Evolutionary conservation across 2,329 filamentous ascomycete genomes (phyloP).

Genomic region (Fusarium sp.): DNA sequence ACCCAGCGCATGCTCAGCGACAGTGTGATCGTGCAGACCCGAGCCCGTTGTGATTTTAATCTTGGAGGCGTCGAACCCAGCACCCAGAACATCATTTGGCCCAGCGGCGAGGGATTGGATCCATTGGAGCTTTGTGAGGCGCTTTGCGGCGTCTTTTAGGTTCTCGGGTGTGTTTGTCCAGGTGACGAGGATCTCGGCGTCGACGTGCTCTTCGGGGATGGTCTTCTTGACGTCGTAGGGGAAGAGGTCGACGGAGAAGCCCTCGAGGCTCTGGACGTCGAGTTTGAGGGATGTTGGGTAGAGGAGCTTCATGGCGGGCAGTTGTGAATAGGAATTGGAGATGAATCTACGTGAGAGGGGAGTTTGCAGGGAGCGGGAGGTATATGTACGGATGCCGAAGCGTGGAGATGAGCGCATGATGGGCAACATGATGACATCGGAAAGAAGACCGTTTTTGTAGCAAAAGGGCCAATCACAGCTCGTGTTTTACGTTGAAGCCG

Average conservation of each 20-base stretch:
- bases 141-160: conserved; percentile 65
- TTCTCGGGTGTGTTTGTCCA: conserved; percentile 70
- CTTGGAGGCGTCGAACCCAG: conserved; percentile 65
- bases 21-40: conserved; percentile 71
- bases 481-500: background rate
- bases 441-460: conserved; percentile 33
- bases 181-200: conserved; percentile 70
- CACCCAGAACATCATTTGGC: conserved; percentile 71
- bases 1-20: conserved; percentile 72
- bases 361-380: conserved; percentile 3
- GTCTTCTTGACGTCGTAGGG: conserved; percentile 67
- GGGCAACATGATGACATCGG: conserved; percentile 25
- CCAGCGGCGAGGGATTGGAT: conserved; percentile 75
- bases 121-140: conserved; percentile 68
- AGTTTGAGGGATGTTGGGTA: conserved; percentile 72
- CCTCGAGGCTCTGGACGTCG: conserved; percentile 64
- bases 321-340: background rate
- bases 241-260: conserved; percentile 67
- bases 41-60: conserved; percentile 69
- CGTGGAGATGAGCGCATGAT: conserved; percentile 30
- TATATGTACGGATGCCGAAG: conserved; percentile 32
- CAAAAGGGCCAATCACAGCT: background rate
- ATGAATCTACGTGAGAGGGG: background rate
- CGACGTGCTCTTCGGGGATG: conserved; percentile 66
- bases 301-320: conserved; percentile 67